Evolutionary conservation across 495 filamentous ascomycete genomes (phyloP).

Genomic region (Aspergillus campestris): DNA sequence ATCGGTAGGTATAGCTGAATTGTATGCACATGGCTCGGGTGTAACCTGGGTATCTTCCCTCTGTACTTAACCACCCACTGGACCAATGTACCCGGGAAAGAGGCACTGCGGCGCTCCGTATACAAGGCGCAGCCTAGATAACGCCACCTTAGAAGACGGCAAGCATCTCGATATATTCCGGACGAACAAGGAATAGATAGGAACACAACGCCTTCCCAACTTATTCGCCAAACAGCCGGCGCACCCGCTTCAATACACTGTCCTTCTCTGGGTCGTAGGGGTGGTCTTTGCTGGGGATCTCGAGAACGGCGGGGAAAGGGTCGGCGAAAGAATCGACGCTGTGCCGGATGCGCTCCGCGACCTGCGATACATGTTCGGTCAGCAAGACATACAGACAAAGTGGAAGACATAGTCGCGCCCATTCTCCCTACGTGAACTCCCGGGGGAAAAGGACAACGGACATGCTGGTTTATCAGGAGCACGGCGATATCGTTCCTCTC

Average conservation of each 20-base stretch:
- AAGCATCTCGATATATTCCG: too few species aligned
- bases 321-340: conserved; percentile 48
- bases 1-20: background rate
- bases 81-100: background rate
- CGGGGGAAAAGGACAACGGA: conserved; percentile 34
- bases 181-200: conserved; percentile 3
- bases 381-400: background rate
- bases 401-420: background rate
- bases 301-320: conserved; percentile 57
- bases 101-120: background rate
- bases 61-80: background rate
- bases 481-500: conserved; percentile 94
- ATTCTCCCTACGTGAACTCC: background rate
- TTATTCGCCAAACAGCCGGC: conserved; percentile 87
- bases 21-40: conserved; percentile 1
- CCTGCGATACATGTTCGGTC: conserved; percentile 37
- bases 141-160: too few species aligned
- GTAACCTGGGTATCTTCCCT: conserved; percentile 10
- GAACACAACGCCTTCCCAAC: background rate
- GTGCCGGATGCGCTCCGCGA: conserved; percentile 88
- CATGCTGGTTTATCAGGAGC: conserved; percentile 95
- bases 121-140: too few species aligned
- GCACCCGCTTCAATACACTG: conserved; percentile 85
- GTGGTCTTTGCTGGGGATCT: conserved; percentile 98
- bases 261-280: conserved; percentile 99